Conservation (phyloP, 2,329 filamentous ascomycete genomes). For the Aurifilum marmelostoma region DNA sequence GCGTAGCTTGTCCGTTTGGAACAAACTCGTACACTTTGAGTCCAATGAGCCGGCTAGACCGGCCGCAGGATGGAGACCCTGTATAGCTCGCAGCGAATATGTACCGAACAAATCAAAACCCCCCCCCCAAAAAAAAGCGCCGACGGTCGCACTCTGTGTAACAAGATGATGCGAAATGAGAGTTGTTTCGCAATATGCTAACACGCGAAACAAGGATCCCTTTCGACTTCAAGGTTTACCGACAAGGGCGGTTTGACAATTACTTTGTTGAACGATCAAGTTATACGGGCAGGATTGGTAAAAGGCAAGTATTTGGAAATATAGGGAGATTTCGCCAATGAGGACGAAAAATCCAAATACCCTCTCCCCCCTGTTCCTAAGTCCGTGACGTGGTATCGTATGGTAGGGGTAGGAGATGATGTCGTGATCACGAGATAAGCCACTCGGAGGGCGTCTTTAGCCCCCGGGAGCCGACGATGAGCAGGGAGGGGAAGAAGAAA, state of each 20-base stretch:
- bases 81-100: neutral
- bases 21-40: neutral
- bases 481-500: neutral
- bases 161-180: neutral
- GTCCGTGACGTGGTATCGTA: neutral
- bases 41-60: neutral
- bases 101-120: neutral
- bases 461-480: neutral
- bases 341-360: neutral
- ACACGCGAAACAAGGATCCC: neutral
- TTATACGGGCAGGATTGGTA: neutral
- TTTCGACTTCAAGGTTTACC: neutral
- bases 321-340: neutral
- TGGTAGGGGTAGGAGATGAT: neutral
- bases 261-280: neutral
- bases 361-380: neutral
- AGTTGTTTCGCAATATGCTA: neutral
- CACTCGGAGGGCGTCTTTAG: conserved; percentile 8
- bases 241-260: neutral
- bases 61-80: neutral
- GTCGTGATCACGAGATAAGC: conserved; percentile 8
- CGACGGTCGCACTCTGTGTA: conserved; percentile 1
- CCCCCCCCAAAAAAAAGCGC: too few relatives aligned
- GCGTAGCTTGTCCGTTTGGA: neutral
- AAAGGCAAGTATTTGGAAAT: neutral